A percentile compares a stretch with the other conserved stretches of the same genome.
Conservation (phyloP, 768 basidiomycete species). For the Pholiota microspora region DNA sequence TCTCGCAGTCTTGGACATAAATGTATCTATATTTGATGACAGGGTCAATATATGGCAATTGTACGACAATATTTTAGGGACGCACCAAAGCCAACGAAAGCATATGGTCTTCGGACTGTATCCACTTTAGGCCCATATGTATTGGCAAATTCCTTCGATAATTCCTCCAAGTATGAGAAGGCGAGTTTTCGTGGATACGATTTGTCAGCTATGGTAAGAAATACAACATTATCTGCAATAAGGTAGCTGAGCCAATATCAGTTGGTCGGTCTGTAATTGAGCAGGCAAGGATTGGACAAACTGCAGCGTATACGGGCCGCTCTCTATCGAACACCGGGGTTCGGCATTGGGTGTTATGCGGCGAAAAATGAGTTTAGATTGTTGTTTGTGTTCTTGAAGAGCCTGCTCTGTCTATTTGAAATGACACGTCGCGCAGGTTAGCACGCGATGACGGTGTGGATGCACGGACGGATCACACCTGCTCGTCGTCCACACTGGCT, state of each 20-base stretch:
- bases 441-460: constrained; percentile 4
- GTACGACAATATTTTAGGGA: constrained; percentile 8
- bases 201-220: constrained; percentile 93
- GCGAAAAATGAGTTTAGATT: constrained; percentile 94
- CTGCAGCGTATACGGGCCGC: constrained; percentile 95
- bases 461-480: constrained; percentile 46
- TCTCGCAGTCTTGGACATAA: constrained; percentile 97
- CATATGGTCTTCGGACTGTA: constrained; percentile 92
- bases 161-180: constrained; percentile 95
- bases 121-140: constrained; percentile 95
- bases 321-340: constrained; percentile 95
- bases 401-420: constrained; percentile 80
- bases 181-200: constrained; percentile 96
- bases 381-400: constrained; percentile 97
- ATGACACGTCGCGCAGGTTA: constrained; percentile 27
- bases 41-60: too few species aligned
- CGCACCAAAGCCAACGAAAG: constrained; percentile 96
- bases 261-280: background rate
- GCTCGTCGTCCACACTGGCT: constrained; percentile 96
- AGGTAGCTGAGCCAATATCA: constrained; percentile 68
- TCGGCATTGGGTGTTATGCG: constrained; percentile 93
- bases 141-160: constrained; percentile 92
- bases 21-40: constrained; percentile 66
- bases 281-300: constrained; percentile 47
- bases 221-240: constrained; percentile 91